A percentile compares a stretch with the other conserved stretches of the same genome.
phyloP scores from a whole-genome alignment of 2,329 filamentous ascomycete genomes.

The Tolypocladium ophioglossoides region DNA sequence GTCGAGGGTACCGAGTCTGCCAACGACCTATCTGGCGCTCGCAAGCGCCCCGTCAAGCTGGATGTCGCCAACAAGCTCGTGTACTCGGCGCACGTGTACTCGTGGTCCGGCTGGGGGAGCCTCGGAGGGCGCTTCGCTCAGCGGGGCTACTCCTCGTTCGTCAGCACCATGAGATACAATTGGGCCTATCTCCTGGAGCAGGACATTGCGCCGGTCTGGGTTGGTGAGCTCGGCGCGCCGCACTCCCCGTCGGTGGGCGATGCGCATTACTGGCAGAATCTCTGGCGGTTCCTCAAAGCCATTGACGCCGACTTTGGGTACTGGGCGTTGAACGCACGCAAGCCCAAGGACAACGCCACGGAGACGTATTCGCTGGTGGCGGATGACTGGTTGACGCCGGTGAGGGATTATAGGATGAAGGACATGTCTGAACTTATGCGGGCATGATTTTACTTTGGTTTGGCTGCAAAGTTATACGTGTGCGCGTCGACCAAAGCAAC shows the following conservation, averaged over 20 bases:
- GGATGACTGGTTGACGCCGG: slow-evolving; percentile 54
- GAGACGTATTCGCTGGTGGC: slow-evolving; percentile 52
- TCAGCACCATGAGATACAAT: slow-evolving; percentile 49
- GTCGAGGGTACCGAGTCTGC: slow-evolving; percentile 58
- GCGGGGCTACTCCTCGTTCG: slow-evolving; percentile 52
- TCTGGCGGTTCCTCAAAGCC: slow-evolving; percentile 46
- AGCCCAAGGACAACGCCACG: slow-evolving; percentile 43
- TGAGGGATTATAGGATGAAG: slow-evolving; percentile 52
- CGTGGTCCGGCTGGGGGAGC: slow-evolving; percentile 61
- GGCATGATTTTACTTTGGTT: neutral
- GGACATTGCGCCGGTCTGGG: slow-evolving; percentile 48
- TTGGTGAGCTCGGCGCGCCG: slow-evolving; percentile 56
- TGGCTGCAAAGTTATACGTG: neutral
- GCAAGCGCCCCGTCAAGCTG: slow-evolving; percentile 44
- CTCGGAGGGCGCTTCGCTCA: slow-evolving; percentile 48
- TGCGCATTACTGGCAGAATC: slow-evolving; percentile 54
- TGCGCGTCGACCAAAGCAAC: no score
- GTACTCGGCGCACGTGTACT: slow-evolving; percentile 59
- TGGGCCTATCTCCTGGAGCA: slow-evolving; percentile 52
- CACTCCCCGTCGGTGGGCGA: slow-evolving; percentile 42
- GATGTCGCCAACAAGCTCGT: slow-evolving; percentile 46
- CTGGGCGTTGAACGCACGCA: slow-evolving; percentile 59
- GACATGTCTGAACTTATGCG: slow-evolving; percentile 47
- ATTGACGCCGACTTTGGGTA: slow-evolving; percentile 58
- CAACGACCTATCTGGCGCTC: slow-evolving; percentile 51